Evolutionary conservation across 192 early-diverging fungal genomes (phyloP), one percentile per base, ranked within the genome.

Genomic region (Spinellus fusiger): DNA sequence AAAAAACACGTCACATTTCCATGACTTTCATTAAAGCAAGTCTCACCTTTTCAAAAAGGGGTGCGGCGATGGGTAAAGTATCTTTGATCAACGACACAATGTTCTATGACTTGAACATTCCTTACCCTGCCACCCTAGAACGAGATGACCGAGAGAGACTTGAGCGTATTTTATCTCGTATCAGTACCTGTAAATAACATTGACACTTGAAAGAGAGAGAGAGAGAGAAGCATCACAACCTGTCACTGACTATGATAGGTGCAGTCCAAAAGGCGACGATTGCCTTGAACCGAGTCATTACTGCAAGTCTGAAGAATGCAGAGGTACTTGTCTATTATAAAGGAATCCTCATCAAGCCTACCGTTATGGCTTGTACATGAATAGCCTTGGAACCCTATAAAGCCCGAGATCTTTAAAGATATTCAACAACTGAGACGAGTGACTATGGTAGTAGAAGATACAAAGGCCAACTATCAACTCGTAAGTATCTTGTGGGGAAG

Each of bases 81-180:
- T 44, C 10, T 44, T 44, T 44, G 13, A n/a, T 2, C 10, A n/a
- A n/a, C 18, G 13, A 35, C 18, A 32, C 12, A 49, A 84, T 84
- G 82, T 80, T 84, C 54, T 81, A 77, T 31, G 82, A 84, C 62
- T 74, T 84, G 40, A 84, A 84, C 60, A 54, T 84, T 25, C 75
- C 77, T 8, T 77, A 77, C 56, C 65, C 71, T 13, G 53, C 68
- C 5, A 52, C 65, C 2, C 58, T 60, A 8, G 65, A 65, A 37
- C 53, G 55, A 29, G 58, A 56, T 15, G 73, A 75, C 2, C 65
- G 71, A 23, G 65, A 72, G 55, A 73, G 77, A 32, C 62, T 75
- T 22, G 68, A 71, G 56, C 77, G 73, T 52, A 72, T 68, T 27
- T 49, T 81, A 13, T 73, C 69, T 22, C 61, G 76, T 7, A 72